phyloP scores from a whole-genome alignment of 108 stramenopile species.

The Cyclotella baltica region DNA sequence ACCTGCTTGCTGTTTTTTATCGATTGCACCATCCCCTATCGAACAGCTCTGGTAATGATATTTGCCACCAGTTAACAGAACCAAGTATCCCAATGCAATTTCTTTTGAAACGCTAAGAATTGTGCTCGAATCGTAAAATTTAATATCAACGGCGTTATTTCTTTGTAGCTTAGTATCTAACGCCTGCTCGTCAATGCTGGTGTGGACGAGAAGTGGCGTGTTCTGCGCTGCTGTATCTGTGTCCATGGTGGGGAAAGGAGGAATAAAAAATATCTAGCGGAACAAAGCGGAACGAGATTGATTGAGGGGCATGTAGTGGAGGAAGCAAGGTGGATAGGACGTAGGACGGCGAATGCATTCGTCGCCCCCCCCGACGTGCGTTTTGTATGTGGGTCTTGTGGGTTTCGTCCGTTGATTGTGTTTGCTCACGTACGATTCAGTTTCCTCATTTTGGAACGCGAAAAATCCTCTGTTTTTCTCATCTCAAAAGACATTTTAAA shows the following conservation, averaged over 20 bases:
- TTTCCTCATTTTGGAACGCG: too few species aligned
- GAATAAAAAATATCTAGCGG: neutral
- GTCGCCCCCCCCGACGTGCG: too few species aligned
- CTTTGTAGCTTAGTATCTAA: neutral
- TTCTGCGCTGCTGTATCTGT: neutral
- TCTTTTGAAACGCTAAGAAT: constrained; percentile 34
- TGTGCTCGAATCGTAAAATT: constrained; percentile 39
- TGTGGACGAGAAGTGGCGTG: constrained; percentile 4
- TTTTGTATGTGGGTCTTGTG: too few species aligned
- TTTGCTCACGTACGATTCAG: too few species aligned
- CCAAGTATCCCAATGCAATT: constrained; percentile 46
- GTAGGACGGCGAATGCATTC: too few species aligned
- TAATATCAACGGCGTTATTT: constrained; percentile 11
- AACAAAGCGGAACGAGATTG: neutral
- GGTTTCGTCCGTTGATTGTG: too few species aligned
- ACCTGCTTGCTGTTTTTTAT: neutral
- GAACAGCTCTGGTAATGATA: neutral
- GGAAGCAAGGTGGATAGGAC: too few species aligned
- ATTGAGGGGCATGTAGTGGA: too few species aligned
- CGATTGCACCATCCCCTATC: neutral
- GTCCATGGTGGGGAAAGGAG: constrained; percentile 1
- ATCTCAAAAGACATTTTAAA: too few species aligned
- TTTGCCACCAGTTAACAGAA: constrained; percentile 46
- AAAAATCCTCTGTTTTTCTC: too few species aligned
- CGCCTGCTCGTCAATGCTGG: neutral